A percentile compares a stretch with the other conserved stretches of the same genome.
Conservation (phyloP, 495 filamentous ascomycete genomes). For the Haplographium delicatum region DNA sequence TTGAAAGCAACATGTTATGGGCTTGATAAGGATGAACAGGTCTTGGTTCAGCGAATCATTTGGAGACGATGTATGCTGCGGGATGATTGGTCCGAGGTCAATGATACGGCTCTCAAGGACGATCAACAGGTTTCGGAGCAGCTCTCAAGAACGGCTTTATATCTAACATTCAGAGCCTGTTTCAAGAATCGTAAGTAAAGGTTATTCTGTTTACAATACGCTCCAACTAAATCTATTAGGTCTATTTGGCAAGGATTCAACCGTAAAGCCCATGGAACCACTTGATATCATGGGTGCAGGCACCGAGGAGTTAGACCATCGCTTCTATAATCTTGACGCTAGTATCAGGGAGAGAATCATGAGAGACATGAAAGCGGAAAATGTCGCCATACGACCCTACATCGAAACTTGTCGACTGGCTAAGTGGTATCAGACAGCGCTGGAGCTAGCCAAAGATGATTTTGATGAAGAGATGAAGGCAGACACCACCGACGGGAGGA, state of each 20-base stretch:
- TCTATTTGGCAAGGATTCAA: conserved; percentile 17
- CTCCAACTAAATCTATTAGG: conserved; percentile 11
- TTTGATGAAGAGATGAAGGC: conserved; percentile 14
- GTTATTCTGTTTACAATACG: no score
- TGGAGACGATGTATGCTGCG: conserved; percentile 63
- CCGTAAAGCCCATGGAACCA: conserved; percentile 28
- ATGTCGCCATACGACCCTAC: conserved; percentile 35
- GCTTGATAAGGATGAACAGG: conserved; percentile 31
- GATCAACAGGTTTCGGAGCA: conserved; percentile 32
- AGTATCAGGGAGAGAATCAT: conserved; percentile 37
- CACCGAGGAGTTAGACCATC: conserved; percentile 34
- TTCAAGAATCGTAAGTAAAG: conserved; percentile 25
- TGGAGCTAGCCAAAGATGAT: conserved; percentile 25
- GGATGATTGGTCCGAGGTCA: conserved; percentile 56
- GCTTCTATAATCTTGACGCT: conserved; percentile 34
- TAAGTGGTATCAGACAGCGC: conserved; percentile 46
- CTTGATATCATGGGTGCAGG: conserved; percentile 32
- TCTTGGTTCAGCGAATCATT: conserved; percentile 47
- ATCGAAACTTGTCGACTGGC: conserved; percentile 44
- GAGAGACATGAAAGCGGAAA: conserved; percentile 40
- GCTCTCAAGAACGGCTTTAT: conserved; percentile 34
- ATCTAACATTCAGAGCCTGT: conserved; percentile 31
- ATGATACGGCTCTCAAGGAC: conserved; percentile 36
- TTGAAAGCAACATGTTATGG: conserved; percentile 46
- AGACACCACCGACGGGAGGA: conserved; percentile 15